Evolutionary conservation across 179 eudicot genomes (phyloP).

Genomic region (Carnegiea gigantea): DNA sequence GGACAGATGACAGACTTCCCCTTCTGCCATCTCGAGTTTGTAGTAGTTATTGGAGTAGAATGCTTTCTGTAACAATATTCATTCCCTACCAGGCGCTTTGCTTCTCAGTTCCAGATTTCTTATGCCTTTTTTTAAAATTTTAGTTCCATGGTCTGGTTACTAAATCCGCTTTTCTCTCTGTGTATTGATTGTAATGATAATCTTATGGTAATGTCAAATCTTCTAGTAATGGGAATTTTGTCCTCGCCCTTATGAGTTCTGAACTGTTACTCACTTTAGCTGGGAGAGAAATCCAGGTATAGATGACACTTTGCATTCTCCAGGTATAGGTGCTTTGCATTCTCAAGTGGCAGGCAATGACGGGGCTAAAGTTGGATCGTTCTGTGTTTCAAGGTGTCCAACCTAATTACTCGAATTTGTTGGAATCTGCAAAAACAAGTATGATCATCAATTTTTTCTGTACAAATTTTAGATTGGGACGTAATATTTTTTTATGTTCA

Average conservation of each 20-base stretch:
- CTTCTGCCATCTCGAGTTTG: background rate
- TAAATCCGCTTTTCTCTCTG: background rate
- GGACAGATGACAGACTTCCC: constrained; percentile 52
- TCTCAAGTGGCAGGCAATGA: too few relatives aligned
- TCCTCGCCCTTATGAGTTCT: background rate
- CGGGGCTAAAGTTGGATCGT: too few relatives aligned
- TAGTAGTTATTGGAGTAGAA: background rate
- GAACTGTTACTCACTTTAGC: background rate
- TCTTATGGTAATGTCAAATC: background rate
- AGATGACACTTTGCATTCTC: too few relatives aligned
- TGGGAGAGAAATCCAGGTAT: too few relatives aligned
- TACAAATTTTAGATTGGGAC: too few relatives aligned
- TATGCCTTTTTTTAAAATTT: background rate
- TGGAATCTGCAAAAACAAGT: too few relatives aligned
- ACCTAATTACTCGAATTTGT: too few relatives aligned
- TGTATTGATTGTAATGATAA: constrained; percentile 11
- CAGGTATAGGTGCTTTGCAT: too few relatives aligned
- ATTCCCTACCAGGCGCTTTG: background rate
- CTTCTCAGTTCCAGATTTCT: constrained; percentile 3
- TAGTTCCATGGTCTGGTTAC: background rate
- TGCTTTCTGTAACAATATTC: constrained; percentile 24
- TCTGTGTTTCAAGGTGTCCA: too few relatives aligned
- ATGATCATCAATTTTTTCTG: too few relatives aligned
- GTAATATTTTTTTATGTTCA: too few relatives aligned
- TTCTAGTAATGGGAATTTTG: background rate